These are phyloP conservation scores for Hypoxylon subgilvum DNA, from an alignment of 495 filamentous ascomycete species.

Conservation along the genomic window DNA sequence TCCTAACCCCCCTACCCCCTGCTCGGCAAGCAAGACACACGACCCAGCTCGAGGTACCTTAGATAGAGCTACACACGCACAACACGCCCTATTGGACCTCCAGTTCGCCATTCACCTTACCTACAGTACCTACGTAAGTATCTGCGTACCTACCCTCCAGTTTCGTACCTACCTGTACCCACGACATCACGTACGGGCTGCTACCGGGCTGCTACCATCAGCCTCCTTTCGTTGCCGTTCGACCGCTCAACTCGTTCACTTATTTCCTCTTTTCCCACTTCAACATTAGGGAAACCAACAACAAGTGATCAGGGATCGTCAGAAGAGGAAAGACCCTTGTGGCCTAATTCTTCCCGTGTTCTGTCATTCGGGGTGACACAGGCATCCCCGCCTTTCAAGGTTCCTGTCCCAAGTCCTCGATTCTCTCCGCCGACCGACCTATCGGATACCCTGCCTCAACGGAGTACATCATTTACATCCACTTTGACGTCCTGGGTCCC, in stretches of 20 bases:
- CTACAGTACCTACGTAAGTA: background rate
- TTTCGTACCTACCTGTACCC: background rate
- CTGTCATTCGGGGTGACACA: constrained; percentile 40
- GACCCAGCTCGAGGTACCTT: too few species aligned
- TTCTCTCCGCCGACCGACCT: constrained; percentile 43
- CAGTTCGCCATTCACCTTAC: background rate
- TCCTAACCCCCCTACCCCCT: constrained; percentile 10
- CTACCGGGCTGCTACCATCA: too few species aligned
- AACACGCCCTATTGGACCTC: background rate
- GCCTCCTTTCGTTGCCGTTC: background rate
- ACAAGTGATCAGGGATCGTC: too few species aligned
- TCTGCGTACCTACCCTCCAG: background rate
- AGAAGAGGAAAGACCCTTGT: constrained; percentile 7
- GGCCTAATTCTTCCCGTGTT: constrained; percentile 27
- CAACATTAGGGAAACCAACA: constrained; percentile 15
- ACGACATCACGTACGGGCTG: background rate
- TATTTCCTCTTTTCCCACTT: background rate
- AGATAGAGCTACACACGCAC: background rate
- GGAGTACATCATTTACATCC: constrained; percentile 44
- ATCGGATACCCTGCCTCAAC: constrained; percentile 45
- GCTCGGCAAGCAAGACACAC: too few species aligned
- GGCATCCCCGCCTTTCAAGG: constrained; percentile 47
- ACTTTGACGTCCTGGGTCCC: constrained; percentile 42
- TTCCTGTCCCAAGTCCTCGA: constrained; percentile 38
- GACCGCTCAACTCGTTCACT: background rate